Percentiles rank a stretch among this genome's conserved stretches.
Conservation (phyloP, 108 stramenopile species). For the Pseudonitzschia delicatissima region DNA sequence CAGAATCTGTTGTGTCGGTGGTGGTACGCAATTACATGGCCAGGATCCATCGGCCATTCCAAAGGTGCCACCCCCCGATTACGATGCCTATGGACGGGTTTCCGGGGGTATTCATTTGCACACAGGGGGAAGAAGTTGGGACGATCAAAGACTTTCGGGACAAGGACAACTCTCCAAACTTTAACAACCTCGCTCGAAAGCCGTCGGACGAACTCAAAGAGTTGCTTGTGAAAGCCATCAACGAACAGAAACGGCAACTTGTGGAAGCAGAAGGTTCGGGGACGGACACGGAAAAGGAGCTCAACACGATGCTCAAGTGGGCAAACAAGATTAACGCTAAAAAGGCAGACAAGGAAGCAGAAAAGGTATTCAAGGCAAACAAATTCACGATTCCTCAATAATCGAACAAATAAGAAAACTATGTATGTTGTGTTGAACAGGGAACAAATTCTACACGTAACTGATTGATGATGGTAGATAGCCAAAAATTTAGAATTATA, state of each 20-base stretch:
- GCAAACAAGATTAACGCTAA: conserved; percentile 64
- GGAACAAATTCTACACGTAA: too few species aligned
- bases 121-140: conserved; percentile 72
- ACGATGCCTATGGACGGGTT: conserved; percentile 92
- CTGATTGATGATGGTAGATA: not conserved
- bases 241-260: conserved; percentile 63
- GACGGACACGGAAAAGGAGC: conserved; percentile 70
- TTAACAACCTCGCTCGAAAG: conserved; percentile 71
- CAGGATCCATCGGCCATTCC: conserved; percentile 50
- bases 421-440: not conserved
- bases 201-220: conserved; percentile 62
- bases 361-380: conserved; percentile 72
- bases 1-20: conserved; percentile 87
- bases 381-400: conserved; percentile 26
- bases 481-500: not conserved
- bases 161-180: conserved; percentile 48
- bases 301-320: conserved; percentile 76
- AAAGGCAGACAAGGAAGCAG: conserved; percentile 84
- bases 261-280: conserved; percentile 65
- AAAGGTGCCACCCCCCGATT: conserved; percentile 58
- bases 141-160: conserved; percentile 72
- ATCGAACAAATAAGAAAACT: not conserved
- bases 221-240: conserved; percentile 61
- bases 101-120: conserved; percentile 91
- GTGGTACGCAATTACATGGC: conserved; percentile 96